Evolutionary conservation across 177 flowering plant species (phyloP), one percentile per base, ranked within the genome.

Genomic region (Tripterygium wilfordii): DNA sequence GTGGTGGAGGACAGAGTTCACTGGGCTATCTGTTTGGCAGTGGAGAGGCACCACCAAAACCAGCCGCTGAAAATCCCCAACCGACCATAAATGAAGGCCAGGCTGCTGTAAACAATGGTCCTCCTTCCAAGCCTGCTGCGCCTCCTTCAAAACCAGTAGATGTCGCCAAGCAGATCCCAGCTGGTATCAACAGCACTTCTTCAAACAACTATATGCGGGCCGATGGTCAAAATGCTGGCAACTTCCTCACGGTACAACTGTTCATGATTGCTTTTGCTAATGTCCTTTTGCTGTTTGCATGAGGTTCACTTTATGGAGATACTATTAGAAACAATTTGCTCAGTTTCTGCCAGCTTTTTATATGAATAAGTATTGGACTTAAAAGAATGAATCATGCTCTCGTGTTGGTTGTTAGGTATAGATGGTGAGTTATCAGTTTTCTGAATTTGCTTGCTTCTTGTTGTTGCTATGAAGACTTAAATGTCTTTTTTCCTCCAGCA

Each of bases 1-100:
- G 66, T n/a, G 88, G 85, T 48, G 88, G 88, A 12, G 88, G 88
- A 21, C 82, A 82, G 62, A 82, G 88, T 58, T 79, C 88, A 14
- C 52, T 82, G 68, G 85, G 85, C 8, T 82, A 82, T 63, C 71
- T 82, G 26, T 82, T 82, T 65, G 83, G 88, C 8, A 62, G 65
- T 62, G 83, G 80, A 54, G 88, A 82, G 59, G 80, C 77, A 26
- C 85, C n/a, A n/a, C n/a, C 83, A 36, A 76, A 70, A 39, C 61
- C 71, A n/a, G 64, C 76, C 18, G 3, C 57, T 31, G 58, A 22
- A 17, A 57, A 30, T 31, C 41, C 66, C 8, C 61, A 53, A 39
- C 52, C 78, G 42, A 30, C 63, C 50, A 24, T 65, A 41, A 55
- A 13, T 30, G 72, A 69, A 41, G 60, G 23, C 3, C 60, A 32